Evolutionary conservation across 2,329 filamentous ascomycete genomes (phyloP), one percentile per base, ranked within the genome.

Genomic region (Colletotrichum euphorbiae): DNA sequence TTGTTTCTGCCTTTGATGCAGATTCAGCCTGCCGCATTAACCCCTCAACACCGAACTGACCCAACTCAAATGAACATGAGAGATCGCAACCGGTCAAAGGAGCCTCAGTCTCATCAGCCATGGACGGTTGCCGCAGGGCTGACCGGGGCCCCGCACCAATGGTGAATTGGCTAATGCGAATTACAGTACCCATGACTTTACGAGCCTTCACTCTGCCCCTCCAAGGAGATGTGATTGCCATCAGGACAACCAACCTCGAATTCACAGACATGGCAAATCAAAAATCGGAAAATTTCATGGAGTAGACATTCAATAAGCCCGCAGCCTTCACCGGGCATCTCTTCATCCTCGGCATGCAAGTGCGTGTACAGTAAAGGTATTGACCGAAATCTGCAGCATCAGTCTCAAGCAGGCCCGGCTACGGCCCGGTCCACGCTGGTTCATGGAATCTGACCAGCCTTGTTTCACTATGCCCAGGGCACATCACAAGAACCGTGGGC

Each of bases 101-200:
- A 31, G 50, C 50, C 28, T 54, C 33, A 60, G 6, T 15, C 21
- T 40, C 33, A 9, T 33, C 48, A 31, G 48, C 48, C 24, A 31
- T 21, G 31, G 48, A 31, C 38, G 43, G 43, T n/a, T 52, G 33
- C 55, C n/a, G 52, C 52, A 67, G 64, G 64, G 64, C 64, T 67
- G 64, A 67, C 13, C 2, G 6, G 17, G 8, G 3, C 31, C 51
- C 33, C 17, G 31, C 31, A 21, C 64, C 64, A 67, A 67, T 67
- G 19, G 58, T n/a, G n/a, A 45, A 38, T 11, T 21, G 52, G 13
- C 38, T 42, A 52, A 58, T 58, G 28, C 51, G 33, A 54, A 67
- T 67, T 45, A 60, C 45, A 46, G 48, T 31, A 33, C 21, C 45
- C 62, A 40, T 31, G 51, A 33, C 45, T 50, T 36, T 48, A 36